Conservation (phyloP, 192 early-diverging fungal genomes). For the Umbelopsis sp. region DNA sequence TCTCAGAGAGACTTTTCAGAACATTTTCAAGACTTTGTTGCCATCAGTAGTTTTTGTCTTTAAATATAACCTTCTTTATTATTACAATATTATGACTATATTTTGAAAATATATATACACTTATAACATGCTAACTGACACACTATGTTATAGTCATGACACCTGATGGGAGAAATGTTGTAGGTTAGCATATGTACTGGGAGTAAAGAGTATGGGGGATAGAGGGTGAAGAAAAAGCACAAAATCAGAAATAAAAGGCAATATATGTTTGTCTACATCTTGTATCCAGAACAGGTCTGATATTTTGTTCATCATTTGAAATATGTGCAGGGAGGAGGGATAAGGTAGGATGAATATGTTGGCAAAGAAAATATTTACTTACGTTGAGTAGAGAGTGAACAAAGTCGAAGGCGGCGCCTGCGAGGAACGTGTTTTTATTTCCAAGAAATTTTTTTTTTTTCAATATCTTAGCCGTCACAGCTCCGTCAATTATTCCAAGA, state of each 20-base stretch:
- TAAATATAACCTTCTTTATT: background rate
- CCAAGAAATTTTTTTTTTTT: slow-evolving; percentile 7
- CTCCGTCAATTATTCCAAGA: background rate
- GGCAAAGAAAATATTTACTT: background rate
- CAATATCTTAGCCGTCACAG: background rate
- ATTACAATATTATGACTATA: background rate
- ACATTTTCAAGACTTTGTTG: too few species aligned
- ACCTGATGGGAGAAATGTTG: background rate
- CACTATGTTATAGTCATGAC: background rate
- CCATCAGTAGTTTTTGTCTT: background rate
- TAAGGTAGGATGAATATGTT: too few species aligned
- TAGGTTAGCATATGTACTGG: background rate
- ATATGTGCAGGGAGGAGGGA: background rate
- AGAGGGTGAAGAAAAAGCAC: background rate
- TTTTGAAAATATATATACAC: background rate
- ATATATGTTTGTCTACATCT: slow-evolving; percentile 18
- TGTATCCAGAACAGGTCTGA: slow-evolving; percentile 19
- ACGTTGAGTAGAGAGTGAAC: background rate
- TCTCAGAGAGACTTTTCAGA: too few species aligned
- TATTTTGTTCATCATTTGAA: slow-evolving; percentile 17
- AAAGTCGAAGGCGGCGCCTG: background rate
- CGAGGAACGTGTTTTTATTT: background rate
- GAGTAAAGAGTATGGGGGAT: background rate
- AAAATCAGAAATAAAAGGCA: slow-evolving; percentile 19
- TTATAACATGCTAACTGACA: background rate